Evolutionary conservation across 2,329 filamentous ascomycete species (phyloP), one percentile per base, ranked within the genome.

Genomic region (Alternaria sp.): DNA sequence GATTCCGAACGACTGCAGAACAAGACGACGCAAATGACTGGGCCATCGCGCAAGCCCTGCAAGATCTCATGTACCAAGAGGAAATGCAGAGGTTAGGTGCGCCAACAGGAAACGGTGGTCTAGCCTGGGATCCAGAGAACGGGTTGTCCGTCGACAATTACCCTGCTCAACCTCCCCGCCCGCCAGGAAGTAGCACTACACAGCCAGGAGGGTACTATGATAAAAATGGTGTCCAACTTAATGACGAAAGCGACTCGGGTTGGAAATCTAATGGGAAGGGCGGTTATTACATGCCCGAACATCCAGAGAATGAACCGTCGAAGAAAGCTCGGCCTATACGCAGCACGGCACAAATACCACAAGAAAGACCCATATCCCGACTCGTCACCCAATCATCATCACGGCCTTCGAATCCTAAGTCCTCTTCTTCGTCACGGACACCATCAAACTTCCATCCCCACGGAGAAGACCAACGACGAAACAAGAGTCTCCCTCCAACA

Each of bases 1-100:
- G 93, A 0, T 95, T 96, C 82, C 87, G 86, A 63, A 97, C 93
- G 0, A 88, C 92, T 73, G 93, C 93, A 0, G 93, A 96, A 68
- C 92, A 96, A 77, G 93, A 97, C 59, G 90, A 93, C 70, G 94
- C 93, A 4, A 96, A 97, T 71, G 93, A 97, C 59, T 85, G 88
- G 23, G 94, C 94, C 6, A 97, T 97, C 64, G 89, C 93, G 57
- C 89, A 94, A 73, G 93, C 93, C 0, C 83, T 96, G 30, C 93
- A 92, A 83, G 94, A 97, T 73, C 83, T 97, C 17, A 90, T 96
- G 25, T 91, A 96, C 74, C 89, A 97, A 75, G 93, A 97, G 65
- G 86, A 89, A 67, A 80, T 83, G 68, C 71, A 75, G 51, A 81
- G 81, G 65, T 68, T 82, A 19, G 75, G 57, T 84, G 82, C 61